Percentiles rank a stretch among this genome's conserved stretches.
These are phyloP conservation scores for Mallotus japonicus DNA, from an alignment of 441 rosid species.

Conservation along the genomic window DNA sequence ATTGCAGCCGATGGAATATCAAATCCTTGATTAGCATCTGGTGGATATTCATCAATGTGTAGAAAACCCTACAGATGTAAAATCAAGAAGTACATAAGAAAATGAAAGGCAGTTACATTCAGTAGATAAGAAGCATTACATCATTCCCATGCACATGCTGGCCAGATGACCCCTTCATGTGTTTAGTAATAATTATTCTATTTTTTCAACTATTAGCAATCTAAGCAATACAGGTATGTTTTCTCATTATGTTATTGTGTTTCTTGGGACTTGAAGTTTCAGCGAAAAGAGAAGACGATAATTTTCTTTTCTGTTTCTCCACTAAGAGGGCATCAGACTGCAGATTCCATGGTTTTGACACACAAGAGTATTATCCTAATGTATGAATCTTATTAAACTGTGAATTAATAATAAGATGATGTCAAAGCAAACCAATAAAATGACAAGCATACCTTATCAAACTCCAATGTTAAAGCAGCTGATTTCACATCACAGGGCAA, in stretches of 20 bases:
- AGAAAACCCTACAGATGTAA: slow-evolving; percentile 65
- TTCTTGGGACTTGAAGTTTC: too few relatives aligned
- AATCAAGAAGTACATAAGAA: slow-evolving; percentile 23
- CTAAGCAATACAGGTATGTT: not conserved
- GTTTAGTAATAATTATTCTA: not conserved
- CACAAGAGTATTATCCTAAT: too few relatives aligned
- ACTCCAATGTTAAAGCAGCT: slow-evolving; percentile 73
- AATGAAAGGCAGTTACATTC: slow-evolving; percentile 4
- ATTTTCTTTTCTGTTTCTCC: not conserved
- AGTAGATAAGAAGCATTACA: not conserved
- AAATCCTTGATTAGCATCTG: slow-evolving; percentile 98
- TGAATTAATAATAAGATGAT: not conserved
- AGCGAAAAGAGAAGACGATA: too few relatives aligned
- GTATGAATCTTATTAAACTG: not conserved
- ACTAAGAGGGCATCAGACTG: too few relatives aligned
- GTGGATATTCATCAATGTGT: slow-evolving; percentile 93
- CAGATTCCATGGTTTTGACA: too few relatives aligned
- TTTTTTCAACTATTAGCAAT: too few relatives aligned
- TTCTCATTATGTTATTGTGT: not conserved
- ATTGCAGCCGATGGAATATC: slow-evolving; percentile 91
- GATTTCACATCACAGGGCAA: slow-evolving; percentile 71
- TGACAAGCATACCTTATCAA: slow-evolving; percentile 69
- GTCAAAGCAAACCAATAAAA: slow-evolving; percentile 7
- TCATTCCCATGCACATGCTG: not conserved
- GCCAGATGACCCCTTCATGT: not conserved